Base-by-base conservation (phyloP, 2,329 filamentous ascomycete species). In the Penicillium sp. region DNA sequence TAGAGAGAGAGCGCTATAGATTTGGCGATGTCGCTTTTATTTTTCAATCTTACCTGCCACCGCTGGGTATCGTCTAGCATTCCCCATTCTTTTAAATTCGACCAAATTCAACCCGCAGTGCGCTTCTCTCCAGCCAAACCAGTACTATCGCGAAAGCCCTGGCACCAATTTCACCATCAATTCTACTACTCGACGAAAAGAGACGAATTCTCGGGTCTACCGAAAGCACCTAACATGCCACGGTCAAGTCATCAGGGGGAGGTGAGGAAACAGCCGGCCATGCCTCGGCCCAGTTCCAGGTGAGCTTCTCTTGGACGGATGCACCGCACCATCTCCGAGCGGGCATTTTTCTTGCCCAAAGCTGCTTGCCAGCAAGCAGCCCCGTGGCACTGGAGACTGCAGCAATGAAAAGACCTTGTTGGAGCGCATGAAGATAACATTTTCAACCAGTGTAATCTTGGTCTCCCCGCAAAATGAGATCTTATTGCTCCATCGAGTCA, bases 391-490 rank as follows among this genome's bases (percentile, higher is more conserved):
- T 11, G 25, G 3, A 35, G 13, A 3, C 27, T 12, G 12, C 32
- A 5, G 5, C 9, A 3, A 2, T 27, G 8, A 9, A 43, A n/a
- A 43, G 2, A 4, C 27, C 32, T 24, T 4, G 3, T 7, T 13
- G 25, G n/a, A 11, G 12, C 25, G 26, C 8, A 3, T n/a, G 4
- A 5, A 3, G 18, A 54, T 64, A 44, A 53, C 39, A 4, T n/a
- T 42, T 8, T 9, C 29, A 7, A 41, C 52, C 49, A 94, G 88
- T 57, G 83, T 97, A 40, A 74, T 97, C 32, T 78, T 97, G 11
- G 75, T 98, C 41, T 96, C 93, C 0, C 86, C 90, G 0, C 76
- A 79, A 43, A 96, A 97, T 66, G 83, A 95, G 66, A 82, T 97
- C 40, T 79, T 98, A 1, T 81, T 97, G 13, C 81, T 97, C 7